phyloP scores from a whole-genome alignment of 1,139 yeast genomes.

The Taphrina confusa region DNA sequence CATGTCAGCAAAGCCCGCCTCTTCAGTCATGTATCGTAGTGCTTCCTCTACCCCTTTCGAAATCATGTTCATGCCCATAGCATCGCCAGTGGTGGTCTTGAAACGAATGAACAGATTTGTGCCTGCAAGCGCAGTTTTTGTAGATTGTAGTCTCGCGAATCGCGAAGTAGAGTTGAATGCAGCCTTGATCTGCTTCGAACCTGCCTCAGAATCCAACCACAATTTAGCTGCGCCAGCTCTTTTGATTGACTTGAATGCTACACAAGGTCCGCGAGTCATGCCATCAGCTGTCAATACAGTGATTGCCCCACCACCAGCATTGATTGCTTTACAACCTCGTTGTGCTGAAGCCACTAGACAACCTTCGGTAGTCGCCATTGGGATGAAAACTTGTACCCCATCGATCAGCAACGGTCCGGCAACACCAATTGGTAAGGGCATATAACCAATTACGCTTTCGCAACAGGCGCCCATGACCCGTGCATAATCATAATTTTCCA shows the following conservation, averaged over 20 bases:
- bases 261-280: conserved; percentile 99
- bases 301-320: conserved; percentile 92
- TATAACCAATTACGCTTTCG: conserved; percentile 93
- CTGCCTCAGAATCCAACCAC: conserved; percentile 96
- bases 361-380: conserved; percentile 99
- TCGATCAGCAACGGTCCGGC: conserved; percentile 96
- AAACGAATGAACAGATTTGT: conserved; percentile 82
- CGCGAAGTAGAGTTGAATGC: conserved; percentile 96
- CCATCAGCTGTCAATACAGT: conserved; percentile 94
- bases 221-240: conserved; percentile 94
- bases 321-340: conserved; percentile 99
- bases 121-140: conserved; percentile 96
- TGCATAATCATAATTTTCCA: conserved; percentile 80
- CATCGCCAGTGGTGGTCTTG: conserved; percentile 98
- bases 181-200: conserved; percentile 74
- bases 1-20: conserved; percentile 94
- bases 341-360: conserved; percentile 96
- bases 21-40: conserved; percentile 78
- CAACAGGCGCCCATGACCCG: conserved; percentile 98
- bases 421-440: conserved; percentile 96
- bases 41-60: conserved; percentile 95
- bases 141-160: conserved; percentile 88
- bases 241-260: conserved; percentile 71
- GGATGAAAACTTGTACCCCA: conserved; percentile 81
- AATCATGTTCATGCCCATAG: conserved; percentile 99